Conservation (phyloP, 1,284 basidiomycete species). For the Ceratobasidium sp. region DNA sequence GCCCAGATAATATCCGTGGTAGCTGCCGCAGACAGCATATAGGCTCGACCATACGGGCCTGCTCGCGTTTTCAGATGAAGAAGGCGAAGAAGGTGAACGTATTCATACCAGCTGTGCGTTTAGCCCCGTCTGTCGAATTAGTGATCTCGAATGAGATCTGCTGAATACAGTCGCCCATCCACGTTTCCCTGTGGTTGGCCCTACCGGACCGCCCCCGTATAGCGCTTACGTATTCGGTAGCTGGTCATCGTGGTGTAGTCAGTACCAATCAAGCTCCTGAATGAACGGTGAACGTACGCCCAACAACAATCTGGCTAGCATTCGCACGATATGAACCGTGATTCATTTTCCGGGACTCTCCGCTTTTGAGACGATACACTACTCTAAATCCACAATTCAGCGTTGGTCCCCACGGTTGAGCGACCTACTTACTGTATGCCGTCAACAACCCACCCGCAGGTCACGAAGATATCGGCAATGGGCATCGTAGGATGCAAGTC, state of each 20-base stretch:
- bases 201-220: background rate
- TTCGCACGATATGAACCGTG: background rate
- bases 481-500: background rate
- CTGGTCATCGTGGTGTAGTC: background rate
- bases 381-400: background rate
- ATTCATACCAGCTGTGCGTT: slow-evolving; percentile 14
- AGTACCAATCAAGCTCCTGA: background rate
- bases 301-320: background rate
- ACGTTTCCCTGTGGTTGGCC: background rate
- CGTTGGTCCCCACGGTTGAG: background rate
- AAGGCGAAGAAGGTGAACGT: too few species aligned
- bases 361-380: background rate
- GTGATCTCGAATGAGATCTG: background rate
- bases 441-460: slow-evolving; percentile 2
- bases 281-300: background rate
- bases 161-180: background rate
- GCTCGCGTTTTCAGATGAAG: too few species aligned
- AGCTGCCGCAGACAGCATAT: background rate
- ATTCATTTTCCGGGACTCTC: background rate
- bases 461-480: background rate
- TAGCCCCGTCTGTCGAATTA: slow-evolving; percentile 3
- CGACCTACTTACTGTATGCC: background rate
- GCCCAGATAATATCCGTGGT: background rate
- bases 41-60: background rate
- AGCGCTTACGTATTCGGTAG: slow-evolving; percentile 7